Evolutionary conservation across 352 stramenopile species (phyloP).

Genomic region (Phytophthora constricta): DNA sequence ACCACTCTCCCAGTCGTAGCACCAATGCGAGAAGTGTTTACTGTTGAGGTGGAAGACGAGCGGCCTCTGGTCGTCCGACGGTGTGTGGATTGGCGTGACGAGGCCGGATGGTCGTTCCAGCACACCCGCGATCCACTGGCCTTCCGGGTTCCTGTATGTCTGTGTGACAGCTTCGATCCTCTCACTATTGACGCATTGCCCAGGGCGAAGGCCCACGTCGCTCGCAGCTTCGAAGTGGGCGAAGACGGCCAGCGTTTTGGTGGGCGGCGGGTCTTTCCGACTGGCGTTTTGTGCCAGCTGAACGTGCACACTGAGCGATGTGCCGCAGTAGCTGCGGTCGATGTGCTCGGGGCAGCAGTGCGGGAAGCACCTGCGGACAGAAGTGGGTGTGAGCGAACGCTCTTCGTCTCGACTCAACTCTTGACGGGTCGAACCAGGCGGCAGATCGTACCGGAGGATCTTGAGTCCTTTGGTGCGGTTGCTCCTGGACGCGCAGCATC

Average conservation of each 20-base stretch:
- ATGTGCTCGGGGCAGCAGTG: conserved; percentile 74
- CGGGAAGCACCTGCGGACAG: conserved; percentile 60
- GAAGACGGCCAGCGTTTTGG: background rate
- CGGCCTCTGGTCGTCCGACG: background rate
- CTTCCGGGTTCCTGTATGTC: background rate
- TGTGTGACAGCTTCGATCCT: background rate
- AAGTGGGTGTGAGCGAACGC: too few species aligned
- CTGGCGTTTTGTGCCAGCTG: background rate
- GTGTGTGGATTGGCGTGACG: too few species aligned
- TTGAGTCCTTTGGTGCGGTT: background rate
- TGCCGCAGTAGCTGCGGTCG: conserved; percentile 73
- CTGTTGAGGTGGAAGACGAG: background rate
- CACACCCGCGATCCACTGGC: conserved; percentile 46
- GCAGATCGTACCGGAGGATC: background rate
- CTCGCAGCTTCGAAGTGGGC: background rate
- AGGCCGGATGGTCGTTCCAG: conserved; percentile 40
- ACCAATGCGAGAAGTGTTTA: background rate
- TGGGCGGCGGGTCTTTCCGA: background rate
- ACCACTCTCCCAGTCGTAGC: conserved; percentile 1
- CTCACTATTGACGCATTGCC: background rate
- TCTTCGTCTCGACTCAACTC: too few species aligned
- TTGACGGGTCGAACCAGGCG: background rate
- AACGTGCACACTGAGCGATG: conserved; percentile 54
- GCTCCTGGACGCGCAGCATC: background rate
- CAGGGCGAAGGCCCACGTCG: background rate